Conservation (phyloP, 1,284 basidiomycete species). For the Rhodotorula sp. region DNA sequence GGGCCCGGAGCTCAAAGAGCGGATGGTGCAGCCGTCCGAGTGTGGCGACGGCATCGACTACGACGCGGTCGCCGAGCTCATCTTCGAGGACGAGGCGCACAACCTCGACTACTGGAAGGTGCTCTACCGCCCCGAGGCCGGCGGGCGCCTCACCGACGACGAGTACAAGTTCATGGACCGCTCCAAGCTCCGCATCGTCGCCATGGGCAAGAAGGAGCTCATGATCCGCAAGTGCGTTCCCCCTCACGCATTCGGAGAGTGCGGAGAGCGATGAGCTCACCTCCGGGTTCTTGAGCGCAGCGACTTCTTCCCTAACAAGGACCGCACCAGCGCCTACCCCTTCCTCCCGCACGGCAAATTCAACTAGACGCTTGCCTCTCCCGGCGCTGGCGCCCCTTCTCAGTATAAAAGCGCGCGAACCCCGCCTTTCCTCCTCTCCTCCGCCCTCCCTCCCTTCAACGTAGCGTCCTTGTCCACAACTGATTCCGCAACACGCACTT, state of each 20-base stretch:
- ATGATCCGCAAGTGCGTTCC: conserved; percentile 14
- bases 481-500: too few relatives aligned
- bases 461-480: too few relatives aligned
- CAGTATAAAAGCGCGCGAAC: too few relatives aligned
- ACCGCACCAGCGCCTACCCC: conserved; percentile 2
- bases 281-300: too few relatives aligned
- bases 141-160: conserved; percentile 2
- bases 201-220: conserved; percentile 4
- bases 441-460: too few relatives aligned
- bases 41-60: conserved; percentile 17
- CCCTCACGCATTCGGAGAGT: too few relatives aligned
- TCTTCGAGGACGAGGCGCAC: conserved; percentile 10
- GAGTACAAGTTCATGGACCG: conserved; percentile 23
- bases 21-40: conserved; percentile 11
- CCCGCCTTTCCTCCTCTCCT: too few relatives aligned
- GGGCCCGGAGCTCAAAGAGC: conserved; percentile 11
- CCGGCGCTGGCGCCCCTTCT: too few relatives aligned
- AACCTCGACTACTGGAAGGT: conserved; percentile 10
- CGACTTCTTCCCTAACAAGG: conserved; percentile 1
- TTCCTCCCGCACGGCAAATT: conserved; percentile 13
- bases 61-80: conserved; percentile 16
- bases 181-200: conserved; percentile 11
- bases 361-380: background rate
- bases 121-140: conserved; percentile 1
- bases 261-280: too few relatives aligned